Evolutionary conservation across 1,284 basidiomycete genomes (phyloP).

Genomic region (Coriolopsis trogii): DNA sequence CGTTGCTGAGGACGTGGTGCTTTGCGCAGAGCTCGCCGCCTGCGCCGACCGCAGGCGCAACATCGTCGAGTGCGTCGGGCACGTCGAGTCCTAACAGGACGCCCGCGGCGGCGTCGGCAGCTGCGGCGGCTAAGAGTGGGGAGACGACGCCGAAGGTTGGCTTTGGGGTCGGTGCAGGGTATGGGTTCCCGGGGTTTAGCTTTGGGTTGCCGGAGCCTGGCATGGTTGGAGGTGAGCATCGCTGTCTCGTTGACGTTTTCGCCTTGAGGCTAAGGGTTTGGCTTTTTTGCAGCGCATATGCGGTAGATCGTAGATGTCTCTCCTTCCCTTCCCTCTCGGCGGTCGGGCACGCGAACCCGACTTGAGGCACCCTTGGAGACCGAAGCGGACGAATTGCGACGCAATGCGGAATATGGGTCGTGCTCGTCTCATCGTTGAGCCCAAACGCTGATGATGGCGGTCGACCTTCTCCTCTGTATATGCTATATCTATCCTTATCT

Average conservation of each 20-base stretch:
- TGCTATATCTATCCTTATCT: conserved; percentile 24
- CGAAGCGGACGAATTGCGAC: background rate
- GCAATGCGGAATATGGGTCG: no score
- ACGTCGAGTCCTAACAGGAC: conserved; percentile 1
- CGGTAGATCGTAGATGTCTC: conserved; percentile 5
- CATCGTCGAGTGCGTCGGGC: background rate
- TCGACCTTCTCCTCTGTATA: background rate
- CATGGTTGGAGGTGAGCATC: conserved; percentile 30
- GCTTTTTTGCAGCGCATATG: conserved; percentile 16
- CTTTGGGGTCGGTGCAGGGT: conserved; percentile 20
- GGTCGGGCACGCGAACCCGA: background rate
- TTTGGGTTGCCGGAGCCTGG: conserved; percentile 29
- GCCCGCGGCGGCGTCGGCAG: conserved; percentile 6
- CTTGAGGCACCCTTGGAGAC: background rate
- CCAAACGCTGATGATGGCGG: background rate
- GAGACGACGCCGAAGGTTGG: conserved; percentile 19
- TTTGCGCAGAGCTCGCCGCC: conserved; percentile 51
- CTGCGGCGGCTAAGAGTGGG: conserved; percentile 9
- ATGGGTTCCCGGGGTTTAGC: conserved; percentile 29
- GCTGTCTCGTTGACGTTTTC: conserved; percentile 13
- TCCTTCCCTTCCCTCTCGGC: background rate
- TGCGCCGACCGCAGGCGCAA: conserved; percentile 7
- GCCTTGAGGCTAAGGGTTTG: conserved; percentile 10
- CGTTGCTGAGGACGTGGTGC: conserved; percentile 70
- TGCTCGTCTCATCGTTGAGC: background rate